These are phyloP conservation scores for Sonneratia caseolaris DNA, from an alignment of 345 rosid genomes.

Conservation along the genomic window DNA sequence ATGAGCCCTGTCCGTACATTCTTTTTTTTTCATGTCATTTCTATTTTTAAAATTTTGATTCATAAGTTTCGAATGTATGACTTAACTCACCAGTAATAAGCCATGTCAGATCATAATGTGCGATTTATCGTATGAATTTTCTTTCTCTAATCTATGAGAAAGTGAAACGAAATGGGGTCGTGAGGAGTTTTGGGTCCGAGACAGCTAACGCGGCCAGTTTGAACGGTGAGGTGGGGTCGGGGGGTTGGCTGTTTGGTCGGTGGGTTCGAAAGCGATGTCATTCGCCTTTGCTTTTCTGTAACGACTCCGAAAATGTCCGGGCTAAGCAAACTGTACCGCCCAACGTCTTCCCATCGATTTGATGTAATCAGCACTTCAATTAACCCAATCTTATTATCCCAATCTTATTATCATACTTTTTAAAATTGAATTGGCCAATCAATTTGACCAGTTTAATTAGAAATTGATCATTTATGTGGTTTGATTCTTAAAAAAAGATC, in stretches of 20 bases:
- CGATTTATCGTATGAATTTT: background rate
- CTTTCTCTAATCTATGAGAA: background rate
- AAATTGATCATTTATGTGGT: too few species aligned
- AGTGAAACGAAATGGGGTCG: background rate
- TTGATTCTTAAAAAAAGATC: too few species aligned
- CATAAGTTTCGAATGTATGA: too few species aligned
- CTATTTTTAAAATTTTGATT: too few species aligned
- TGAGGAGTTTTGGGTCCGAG: slow-evolving; percentile 8
- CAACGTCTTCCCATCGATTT: background rate
- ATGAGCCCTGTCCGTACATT: too few species aligned
- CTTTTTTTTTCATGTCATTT: too few species aligned
- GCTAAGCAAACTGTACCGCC: background rate
- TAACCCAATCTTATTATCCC: too few species aligned
- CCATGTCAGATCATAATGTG: background rate
- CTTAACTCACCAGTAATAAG: too few species aligned
- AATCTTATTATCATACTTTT: too few species aligned
- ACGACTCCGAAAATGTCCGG: slow-evolving; percentile 3
- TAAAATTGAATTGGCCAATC: too few species aligned
- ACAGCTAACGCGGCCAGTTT: slow-evolving; percentile 23
- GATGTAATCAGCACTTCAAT: background rate
- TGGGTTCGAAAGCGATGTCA: background rate
- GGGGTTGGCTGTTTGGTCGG: slow-evolving; percentile 15
- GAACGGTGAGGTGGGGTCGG: slow-evolving; percentile 1
- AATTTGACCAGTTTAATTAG: too few species aligned
- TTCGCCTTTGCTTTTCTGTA: slow-evolving; percentile 2